Percentiles rank a stretch among this genome's conserved stretches.
Evolutionary conservation across 129 eudicot genomes (phyloP).

Genomic region (Arctium minus): DNA sequence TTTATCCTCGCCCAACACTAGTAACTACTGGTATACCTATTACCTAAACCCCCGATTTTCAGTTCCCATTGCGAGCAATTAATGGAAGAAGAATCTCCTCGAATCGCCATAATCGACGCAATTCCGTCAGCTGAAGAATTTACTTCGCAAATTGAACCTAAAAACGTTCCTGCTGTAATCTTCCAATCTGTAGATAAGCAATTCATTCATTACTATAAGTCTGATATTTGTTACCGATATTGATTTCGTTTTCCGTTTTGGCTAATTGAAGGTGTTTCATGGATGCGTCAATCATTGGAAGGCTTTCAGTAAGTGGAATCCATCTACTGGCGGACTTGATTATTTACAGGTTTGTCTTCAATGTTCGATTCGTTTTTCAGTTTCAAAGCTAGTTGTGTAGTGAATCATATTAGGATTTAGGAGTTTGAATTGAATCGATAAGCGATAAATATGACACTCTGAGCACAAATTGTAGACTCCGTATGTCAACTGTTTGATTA

Average conservation of each 20-base stretch:
- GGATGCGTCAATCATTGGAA: conserved; percentile 74
- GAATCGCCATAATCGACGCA: conserved; percentile 27
- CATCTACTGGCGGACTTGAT: conserved; percentile 69
- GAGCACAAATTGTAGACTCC: no score
- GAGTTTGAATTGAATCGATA: not conserved
- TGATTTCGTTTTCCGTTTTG: not conserved
- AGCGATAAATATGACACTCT: not conserved
- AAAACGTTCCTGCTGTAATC: conserved; percentile 70
- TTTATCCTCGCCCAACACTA: no score
- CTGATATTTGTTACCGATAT: not conserved
- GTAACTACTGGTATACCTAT: no score
- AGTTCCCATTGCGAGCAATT: not conserved
- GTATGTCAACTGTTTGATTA: no score
- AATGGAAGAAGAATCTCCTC: conserved; percentile 37
- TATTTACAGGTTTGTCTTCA: conserved; percentile 59
- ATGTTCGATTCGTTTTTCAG: conserved; percentile 5
- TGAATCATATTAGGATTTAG: not conserved
- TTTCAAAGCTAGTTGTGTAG: not conserved
- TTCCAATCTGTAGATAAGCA: not conserved
- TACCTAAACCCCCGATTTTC: not conserved
- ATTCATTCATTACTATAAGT: not conserved
- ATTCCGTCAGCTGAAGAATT: conserved; percentile 65
- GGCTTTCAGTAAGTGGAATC: conserved; percentile 72
- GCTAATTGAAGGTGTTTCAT: conserved; percentile 47
- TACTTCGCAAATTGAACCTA: conserved; percentile 56